Percentiles rank a stretch among this genome's conserved stretches.
phyloP scores from a whole-genome alignment of 176 grass and related monocot species.

The Ampelocalamus luodianensis region DNA sequence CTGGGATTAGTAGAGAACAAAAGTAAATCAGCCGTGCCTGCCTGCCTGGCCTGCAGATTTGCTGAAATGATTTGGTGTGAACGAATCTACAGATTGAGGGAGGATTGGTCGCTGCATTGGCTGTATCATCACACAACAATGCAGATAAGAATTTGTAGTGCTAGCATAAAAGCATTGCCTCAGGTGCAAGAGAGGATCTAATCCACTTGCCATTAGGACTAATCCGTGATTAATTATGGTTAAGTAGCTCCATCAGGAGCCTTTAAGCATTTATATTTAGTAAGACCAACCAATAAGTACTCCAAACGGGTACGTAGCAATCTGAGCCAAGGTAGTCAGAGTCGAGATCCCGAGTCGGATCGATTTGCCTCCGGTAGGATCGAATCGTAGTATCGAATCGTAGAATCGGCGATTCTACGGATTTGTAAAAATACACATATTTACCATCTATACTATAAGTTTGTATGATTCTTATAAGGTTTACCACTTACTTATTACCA shows the following conservation, averaged over 20 bases:
- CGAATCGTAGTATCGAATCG: no score
- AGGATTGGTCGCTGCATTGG: not conserved
- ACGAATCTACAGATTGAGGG: not conserved
- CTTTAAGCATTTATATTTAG: conserved; percentile 39
- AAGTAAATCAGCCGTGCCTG: not conserved
- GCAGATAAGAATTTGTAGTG: not conserved
- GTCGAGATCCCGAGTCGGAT: no score
- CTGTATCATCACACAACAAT: not conserved
- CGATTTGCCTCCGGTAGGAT: no score
- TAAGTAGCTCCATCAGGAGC: conserved; percentile 24
- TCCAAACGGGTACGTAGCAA: conserved; percentile 46
- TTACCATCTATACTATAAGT: no score
- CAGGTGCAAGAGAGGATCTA: not conserved
- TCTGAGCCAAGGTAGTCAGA: no score
- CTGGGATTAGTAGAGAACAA: not conserved
- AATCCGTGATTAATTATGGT: not conserved
- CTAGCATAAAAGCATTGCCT: not conserved
- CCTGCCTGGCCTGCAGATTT: conserved; percentile 15
- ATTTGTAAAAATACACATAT: no score
- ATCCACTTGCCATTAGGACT: not conserved
- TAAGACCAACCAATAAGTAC: conserved; percentile 21
- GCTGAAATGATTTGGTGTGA: not conserved
- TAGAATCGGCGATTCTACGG: no score
- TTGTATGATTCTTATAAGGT: no score
- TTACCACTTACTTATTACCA: no score